Percentiles rank a stretch among this genome's conserved stretches.
Evolutionary conservation across 257 asterid species (phyloP).

Genomic region (Linderniella brevidens): DNA sequence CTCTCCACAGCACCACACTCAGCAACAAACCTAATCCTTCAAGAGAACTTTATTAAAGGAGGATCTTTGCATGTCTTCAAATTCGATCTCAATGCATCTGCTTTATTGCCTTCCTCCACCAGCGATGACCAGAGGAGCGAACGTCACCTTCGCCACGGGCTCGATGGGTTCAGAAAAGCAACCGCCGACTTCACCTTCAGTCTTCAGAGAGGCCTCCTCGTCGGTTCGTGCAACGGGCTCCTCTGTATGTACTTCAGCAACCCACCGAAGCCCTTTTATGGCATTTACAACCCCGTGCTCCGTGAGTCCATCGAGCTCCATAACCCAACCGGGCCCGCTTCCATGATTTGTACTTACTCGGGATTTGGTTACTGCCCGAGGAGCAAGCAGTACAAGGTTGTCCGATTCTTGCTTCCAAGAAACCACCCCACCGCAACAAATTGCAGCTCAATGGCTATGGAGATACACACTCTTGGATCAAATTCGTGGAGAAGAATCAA

Average conservation of each 20-base stretch:
- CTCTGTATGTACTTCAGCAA: constrained; percentile 21
- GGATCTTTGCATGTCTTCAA: constrained; percentile 19
- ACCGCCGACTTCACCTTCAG: constrained; percentile 19
- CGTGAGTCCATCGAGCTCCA: constrained; percentile 19
- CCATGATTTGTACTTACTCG: constrained; percentile 14
- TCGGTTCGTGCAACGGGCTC: constrained; percentile 43
- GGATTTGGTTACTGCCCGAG: constrained; percentile 29
- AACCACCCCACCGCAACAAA: constrained; percentile 5
- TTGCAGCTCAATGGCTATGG: constrained; percentile 13
- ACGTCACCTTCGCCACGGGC: constrained; percentile 6
- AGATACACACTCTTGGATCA: constrained; percentile 30
- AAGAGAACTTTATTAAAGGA: constrained; percentile 9
- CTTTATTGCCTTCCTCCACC: constrained; percentile 16
- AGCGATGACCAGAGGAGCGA: constrained; percentile 14
- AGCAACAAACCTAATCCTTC: constrained; percentile 21
- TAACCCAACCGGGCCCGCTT: constrained; percentile 4
- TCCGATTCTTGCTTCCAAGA: constrained; percentile 19
- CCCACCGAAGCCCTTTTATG: constrained; percentile 15
- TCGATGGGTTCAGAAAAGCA: constrained; percentile 6
- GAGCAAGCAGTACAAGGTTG: constrained; percentile 31
- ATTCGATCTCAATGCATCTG: constrained; percentile 19
- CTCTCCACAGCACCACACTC: constrained; percentile 18
- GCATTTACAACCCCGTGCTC: constrained; percentile 32
- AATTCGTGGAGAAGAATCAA: constrained; percentile 30
- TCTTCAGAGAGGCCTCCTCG: constrained; percentile 11